Base-by-base conservation (phyloP, 2,329 filamentous ascomycete genomes). In the Fusarium pseudonygamai region DNA sequence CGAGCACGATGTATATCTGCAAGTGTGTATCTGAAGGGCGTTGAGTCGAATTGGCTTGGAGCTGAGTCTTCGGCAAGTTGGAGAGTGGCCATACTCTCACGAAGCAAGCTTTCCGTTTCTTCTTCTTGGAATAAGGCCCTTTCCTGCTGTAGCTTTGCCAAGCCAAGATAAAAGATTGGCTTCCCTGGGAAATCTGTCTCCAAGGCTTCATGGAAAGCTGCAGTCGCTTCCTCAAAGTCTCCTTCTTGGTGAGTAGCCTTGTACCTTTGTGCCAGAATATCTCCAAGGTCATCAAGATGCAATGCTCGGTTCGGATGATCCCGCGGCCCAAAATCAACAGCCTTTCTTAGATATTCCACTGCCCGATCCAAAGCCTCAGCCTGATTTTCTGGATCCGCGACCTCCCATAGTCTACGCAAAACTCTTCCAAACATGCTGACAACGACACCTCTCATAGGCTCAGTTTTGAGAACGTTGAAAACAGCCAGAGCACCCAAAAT, bases 381-480 rank as follows among this genome's bases (percentile, higher is more conserved):
- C 10, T 37, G 1, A n/a, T 22, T 8, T 0, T 37, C 56, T 14
- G 42, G 20, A 12, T 11, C 11, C 39, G 43, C 43, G 39, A 59
- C 34, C 42, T 59, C 42, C 56, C 56, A 59, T 4, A 50, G 56
- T 24, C 56, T 59, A 24, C 40, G 8, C 11, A 59, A 12, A 36
- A 59, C 56, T 50, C 56, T 49, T 6, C 42, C 56, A 59, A 59
- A 47, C 43, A 37, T 59, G n/a, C 56, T 59, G 30, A 59, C 24
- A 4, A 59, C 32, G 5, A 59, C 56, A 1, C 56, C 56, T 37
- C 56, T 36, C 56, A 59, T 59, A 6, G 42, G 43, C 3, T 50
- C 56, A 10, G 5, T 59, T 7, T 59, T 59, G 1, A 57, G 55
- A 46, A 57, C 55, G 7, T 36, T 57, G n/a, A 57, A 57, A 3